A percentile compares a stretch with the other conserved stretches of the same genome.
phyloP scores from a whole-genome alignment of 805 yeast genomes.

The Candida orba region DNA sequence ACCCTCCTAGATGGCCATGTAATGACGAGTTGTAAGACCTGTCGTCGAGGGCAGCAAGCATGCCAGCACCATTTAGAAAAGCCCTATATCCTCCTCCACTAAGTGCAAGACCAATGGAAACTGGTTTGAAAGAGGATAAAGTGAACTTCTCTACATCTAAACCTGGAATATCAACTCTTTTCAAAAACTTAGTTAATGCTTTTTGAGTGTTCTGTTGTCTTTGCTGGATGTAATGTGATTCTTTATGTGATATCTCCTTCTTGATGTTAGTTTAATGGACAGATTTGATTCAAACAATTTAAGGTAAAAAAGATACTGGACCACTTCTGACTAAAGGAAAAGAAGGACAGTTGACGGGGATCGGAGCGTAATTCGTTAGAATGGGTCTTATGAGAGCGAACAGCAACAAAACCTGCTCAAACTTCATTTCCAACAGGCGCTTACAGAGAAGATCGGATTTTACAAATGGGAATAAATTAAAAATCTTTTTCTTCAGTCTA shows the following conservation, averaged over 20 bases:
- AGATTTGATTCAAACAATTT: not conserved
- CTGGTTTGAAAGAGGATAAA: conserved; percentile 20
- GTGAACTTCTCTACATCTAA: conserved; percentile 25
- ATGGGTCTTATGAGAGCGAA: not conserved
- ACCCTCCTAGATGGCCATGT: conserved; percentile 59
- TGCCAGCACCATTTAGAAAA: conserved; percentile 81
- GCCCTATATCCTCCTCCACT: conserved; percentile 92
- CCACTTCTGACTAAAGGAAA: conserved; percentile 8
- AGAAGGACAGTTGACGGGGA: conserved; percentile 7
- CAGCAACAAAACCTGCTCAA: not conserved
- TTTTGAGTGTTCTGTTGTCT: conserved; percentile 26
- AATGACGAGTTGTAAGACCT: conserved; percentile 50
- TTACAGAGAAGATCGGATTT: not conserved
- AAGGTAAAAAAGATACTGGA: conserved; percentile 5
- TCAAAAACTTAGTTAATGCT: conserved; percentile 26
- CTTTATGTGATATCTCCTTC: conserved; percentile 6
- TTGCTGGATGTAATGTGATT: conserved; percentile 23
- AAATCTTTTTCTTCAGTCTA: not conserved
- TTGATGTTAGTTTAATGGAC: not conserved
- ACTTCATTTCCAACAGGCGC: not conserved
- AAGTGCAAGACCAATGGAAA: conserved; percentile 51
- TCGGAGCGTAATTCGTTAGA: conserved; percentile 7
- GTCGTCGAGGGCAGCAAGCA: conserved; percentile 70
- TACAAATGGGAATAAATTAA: not conserved
- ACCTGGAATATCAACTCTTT: conserved; percentile 27